These are phyloP conservation scores for Thermomyces lanuginosus DNA, from an alignment of 2,329 filamentous ascomycete genomes.

Conservation along the genomic window DNA sequence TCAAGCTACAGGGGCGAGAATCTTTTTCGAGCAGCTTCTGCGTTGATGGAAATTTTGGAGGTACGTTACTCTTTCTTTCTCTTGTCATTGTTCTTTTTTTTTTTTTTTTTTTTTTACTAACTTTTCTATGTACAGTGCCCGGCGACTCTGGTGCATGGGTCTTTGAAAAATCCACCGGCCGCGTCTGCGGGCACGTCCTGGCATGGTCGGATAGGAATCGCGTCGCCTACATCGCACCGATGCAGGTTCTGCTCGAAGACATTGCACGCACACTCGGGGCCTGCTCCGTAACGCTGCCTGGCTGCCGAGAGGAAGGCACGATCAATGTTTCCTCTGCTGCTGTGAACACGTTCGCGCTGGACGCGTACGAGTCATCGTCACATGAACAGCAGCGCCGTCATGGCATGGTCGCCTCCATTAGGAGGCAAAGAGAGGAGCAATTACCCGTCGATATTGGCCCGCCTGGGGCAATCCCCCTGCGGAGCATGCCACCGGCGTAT, in stretches of 20 bases:
- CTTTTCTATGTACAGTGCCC: slow-evolving; percentile 38
- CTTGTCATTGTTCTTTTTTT: neutral
- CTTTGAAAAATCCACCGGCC: slow-evolving; percentile 60
- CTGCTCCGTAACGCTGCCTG: slow-evolving; percentile 52
- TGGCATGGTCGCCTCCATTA: too few species aligned
- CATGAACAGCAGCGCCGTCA: slow-evolving; percentile 11
- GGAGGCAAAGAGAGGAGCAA: too few species aligned
- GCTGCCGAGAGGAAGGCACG: slow-evolving; percentile 17
- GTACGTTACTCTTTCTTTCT: slow-evolving; percentile 17
- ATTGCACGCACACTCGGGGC: slow-evolving; percentile 66
- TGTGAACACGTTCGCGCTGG: slow-evolving; percentile 7
- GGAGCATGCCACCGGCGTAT: too few species aligned
- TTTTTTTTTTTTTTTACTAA: slow-evolving; percentile 4
- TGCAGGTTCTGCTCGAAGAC: slow-evolving; percentile 77
- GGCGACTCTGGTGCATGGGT: slow-evolving; percentile 92
- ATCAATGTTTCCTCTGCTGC: slow-evolving; percentile 10
- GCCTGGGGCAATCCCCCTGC: too few species aligned
- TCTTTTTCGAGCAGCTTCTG: slow-evolving; percentile 61
- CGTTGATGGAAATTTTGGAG: slow-evolving; percentile 43
- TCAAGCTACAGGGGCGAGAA: slow-evolving; percentile 72
- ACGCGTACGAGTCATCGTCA: slow-evolving; percentile 9
- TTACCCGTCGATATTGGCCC: slow-evolving; percentile 16
- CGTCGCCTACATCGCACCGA: slow-evolving; percentile 83
- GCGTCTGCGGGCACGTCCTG: slow-evolving; percentile 76
- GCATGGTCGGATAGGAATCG: slow-evolving; percentile 69